Evolutionary conservation across 2,329 filamentous ascomycete species (phyloP).

Genomic region (Lecanicillium sp.): DNA sequence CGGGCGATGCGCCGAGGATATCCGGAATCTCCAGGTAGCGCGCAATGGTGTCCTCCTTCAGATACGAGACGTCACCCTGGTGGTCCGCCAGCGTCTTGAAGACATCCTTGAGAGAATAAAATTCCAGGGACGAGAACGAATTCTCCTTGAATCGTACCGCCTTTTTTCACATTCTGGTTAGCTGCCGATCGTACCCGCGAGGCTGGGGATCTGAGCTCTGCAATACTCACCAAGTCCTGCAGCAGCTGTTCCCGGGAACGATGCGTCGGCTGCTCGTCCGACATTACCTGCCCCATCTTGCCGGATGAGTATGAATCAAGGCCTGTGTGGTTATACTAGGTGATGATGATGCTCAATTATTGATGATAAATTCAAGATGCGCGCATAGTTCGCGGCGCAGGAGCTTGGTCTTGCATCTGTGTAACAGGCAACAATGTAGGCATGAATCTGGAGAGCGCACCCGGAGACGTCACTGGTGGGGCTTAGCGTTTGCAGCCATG

Average conservation of each 20-base stretch:
- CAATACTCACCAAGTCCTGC: conserved; percentile 41
- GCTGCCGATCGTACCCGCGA: neutral
- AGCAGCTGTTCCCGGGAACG: conserved; percentile 47
- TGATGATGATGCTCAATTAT: too few relatives aligned
- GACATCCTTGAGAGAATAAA: conserved; percentile 68
- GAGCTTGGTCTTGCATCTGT: too few relatives aligned
- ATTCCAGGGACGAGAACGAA: conserved; percentile 65
- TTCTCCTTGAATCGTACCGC: conserved; percentile 60
- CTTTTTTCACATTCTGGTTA: conserved; percentile 30
- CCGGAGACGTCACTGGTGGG: conserved; percentile 10
- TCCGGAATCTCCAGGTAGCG: conserved; percentile 70
- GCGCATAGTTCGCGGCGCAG: too few relatives aligned
- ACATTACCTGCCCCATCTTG: conserved; percentile 48
- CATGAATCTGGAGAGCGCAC: neutral
- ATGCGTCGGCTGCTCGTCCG: conserved; percentile 37
- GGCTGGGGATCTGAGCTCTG: conserved; percentile 5
- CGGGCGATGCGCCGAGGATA: conserved; percentile 57
- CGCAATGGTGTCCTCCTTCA: conserved; percentile 62
- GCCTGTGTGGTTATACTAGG: too few relatives aligned
- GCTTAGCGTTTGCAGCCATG: neutral
- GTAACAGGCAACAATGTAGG: neutral
- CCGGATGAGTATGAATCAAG: neutral
- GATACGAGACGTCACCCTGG: conserved; percentile 55
- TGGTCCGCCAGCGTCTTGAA: conserved; percentile 64
- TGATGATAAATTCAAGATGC: too few relatives aligned